Base-by-base conservation (phyloP, 2,329 filamentous ascomycete genomes). In the Cordyceps tenuipes region DNA sequence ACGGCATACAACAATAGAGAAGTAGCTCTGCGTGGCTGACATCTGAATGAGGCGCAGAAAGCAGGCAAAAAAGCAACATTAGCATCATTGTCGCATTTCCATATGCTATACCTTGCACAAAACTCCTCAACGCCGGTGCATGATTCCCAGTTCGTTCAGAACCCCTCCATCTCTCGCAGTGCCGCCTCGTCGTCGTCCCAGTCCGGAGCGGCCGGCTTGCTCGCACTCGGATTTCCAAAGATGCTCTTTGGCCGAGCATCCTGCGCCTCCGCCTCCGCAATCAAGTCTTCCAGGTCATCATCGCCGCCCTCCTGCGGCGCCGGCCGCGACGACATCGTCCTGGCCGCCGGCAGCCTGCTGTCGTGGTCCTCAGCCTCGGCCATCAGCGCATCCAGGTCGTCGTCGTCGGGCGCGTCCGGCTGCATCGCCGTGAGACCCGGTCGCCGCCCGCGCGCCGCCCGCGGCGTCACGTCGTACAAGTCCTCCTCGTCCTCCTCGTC, bases 151-250 rank as follows among this genome's bases (percentile, higher is more conserved):
- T 36, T n/a, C 10, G 7, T 1, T 43, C 79, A 83, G 26, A 82
- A 63, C 0, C 77, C 81, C 46, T 81, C 80, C 79, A 84, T 82
- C 63, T 83, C 83, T 43, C 80, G 83, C 83, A 91, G 86, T 0
- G 81, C 85, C 62, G 84, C 86, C 71, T 88, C 83, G 15, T 88
- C 85, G 58, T 86, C 85, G 1, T 78, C 81, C 68, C 82, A 85
- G 26, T 76, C 71, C 41, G 78, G 69, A 5, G 70, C 15, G 5
- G 15, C 47, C 50, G 56, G 43, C 43, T 59, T 47, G 34, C 50
- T 62, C 53, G 57, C 29, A 8, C 48, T 34, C 10, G 57, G 57
- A 13, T 54, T 49, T 10, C 57, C 57, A 43, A 60, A 55, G n/a
- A 60, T 48, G 23, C 57, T 60, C 15, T 31, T 43, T 23, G 50